Evolutionary conservation across 2,329 filamentous ascomycete genomes (phyloP).

Genomic region (Didymella glomerata): DNA sequence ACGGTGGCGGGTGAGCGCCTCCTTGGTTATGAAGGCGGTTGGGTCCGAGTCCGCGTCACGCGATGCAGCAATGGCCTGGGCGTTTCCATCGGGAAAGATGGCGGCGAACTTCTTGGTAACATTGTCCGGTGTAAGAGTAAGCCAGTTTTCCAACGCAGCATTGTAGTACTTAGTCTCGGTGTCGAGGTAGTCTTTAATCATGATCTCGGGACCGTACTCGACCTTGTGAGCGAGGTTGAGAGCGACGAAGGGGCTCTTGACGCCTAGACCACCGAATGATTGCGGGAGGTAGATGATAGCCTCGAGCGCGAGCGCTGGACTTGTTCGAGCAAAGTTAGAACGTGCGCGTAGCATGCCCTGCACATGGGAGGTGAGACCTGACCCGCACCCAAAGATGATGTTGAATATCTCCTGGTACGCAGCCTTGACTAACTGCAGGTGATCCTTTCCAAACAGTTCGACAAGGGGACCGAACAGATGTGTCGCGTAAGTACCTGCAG

Average conservation of each 20-base stretch:
- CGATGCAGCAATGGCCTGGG: slow-evolving; percentile 13
- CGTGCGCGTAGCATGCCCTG: slow-evolving; percentile 26
- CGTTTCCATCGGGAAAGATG: slow-evolving; percentile 29
- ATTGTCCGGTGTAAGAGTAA: slow-evolving; percentile 17
- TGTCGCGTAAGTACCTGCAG: slow-evolving; percentile 34
- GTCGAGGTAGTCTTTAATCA: slow-evolving; percentile 24
- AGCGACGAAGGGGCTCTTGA: slow-evolving; percentile 40
- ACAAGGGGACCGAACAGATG: slow-evolving; percentile 42
- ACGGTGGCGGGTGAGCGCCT: slow-evolving; percentile 26
- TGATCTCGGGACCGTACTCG: slow-evolving; percentile 9
- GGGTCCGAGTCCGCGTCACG: slow-evolving; percentile 20
- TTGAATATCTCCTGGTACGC: slow-evolving; percentile 36
- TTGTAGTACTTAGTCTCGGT: slow-evolving; percentile 35
- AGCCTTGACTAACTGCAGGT: slow-evolving; percentile 34
- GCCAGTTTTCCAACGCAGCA: slow-evolving; percentile 23
- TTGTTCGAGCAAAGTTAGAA: slow-evolving; percentile 1
- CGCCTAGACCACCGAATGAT: slow-evolving; percentile 41
- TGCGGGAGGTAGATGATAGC: slow-evolving; percentile 40
- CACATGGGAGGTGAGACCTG: slow-evolving; percentile 34
- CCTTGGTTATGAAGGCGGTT: slow-evolving; percentile 24
- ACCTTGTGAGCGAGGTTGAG: slow-evolving; percentile 33
- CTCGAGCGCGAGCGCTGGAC: slow-evolving; percentile 28
- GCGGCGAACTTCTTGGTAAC: slow-evolving; percentile 23
- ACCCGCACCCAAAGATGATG: slow-evolving; percentile 30
- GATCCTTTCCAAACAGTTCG: slow-evolving; percentile 36